Percentiles rank a stretch among this genome's conserved stretches.
These are phyloP conservation scores for Teratosphaeriaceae sp. DNA, from an alignment of 2,329 filamentous ascomycete species.

Conservation along the genomic window DNA sequence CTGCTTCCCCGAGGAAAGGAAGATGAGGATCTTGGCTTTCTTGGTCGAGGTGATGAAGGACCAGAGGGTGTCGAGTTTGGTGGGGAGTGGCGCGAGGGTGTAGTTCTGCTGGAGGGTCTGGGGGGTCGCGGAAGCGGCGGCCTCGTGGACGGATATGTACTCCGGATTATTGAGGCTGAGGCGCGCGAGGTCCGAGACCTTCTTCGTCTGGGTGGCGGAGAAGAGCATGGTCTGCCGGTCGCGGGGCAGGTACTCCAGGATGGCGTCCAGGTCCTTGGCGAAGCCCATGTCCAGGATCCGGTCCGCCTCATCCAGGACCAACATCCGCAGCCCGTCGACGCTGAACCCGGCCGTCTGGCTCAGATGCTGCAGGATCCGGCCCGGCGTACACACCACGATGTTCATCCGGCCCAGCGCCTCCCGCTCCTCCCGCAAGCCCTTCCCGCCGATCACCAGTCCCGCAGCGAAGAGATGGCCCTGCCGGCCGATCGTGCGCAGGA, in stretches of 20 bases:
- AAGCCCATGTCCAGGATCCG: constrained; percentile 98
- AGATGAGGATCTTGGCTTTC: constrained; percentile 92
- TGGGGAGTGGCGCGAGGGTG: constrained; percentile 71
- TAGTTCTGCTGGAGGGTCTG: constrained; percentile 85
- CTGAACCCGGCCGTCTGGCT: constrained; percentile 89
- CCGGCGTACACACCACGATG: constrained; percentile 91
- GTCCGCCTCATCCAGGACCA: constrained; percentile 94
- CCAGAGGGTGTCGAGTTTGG: constrained; percentile 89
- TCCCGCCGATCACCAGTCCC: constrained; percentile 88
- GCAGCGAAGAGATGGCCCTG: constrained; percentile 82
- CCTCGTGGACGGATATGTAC: constrained; percentile 90
- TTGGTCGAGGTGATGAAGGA: constrained; percentile 87
- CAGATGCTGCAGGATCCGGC: constrained; percentile 89
- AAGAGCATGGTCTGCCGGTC: constrained; percentile 88
- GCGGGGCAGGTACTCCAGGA: constrained; percentile 83
- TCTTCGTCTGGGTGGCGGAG: constrained; percentile 92
- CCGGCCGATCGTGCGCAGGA: constrained; percentile 80
- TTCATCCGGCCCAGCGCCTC: constrained; percentile 88
- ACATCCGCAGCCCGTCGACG: constrained; percentile 81
- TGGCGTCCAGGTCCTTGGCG: constrained; percentile 79
- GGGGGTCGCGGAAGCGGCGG: constrained; percentile 72
- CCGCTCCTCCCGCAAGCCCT: constrained; percentile 79
- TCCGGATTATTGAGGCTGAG: constrained; percentile 85
- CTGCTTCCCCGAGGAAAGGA: constrained; percentile 91
- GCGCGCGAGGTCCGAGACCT: constrained; percentile 83